A percentile compares a stretch with the other conserved stretches of the same genome.
Conservation (phyloP, 78 protist species). For the Guillardia theta region DNA sequence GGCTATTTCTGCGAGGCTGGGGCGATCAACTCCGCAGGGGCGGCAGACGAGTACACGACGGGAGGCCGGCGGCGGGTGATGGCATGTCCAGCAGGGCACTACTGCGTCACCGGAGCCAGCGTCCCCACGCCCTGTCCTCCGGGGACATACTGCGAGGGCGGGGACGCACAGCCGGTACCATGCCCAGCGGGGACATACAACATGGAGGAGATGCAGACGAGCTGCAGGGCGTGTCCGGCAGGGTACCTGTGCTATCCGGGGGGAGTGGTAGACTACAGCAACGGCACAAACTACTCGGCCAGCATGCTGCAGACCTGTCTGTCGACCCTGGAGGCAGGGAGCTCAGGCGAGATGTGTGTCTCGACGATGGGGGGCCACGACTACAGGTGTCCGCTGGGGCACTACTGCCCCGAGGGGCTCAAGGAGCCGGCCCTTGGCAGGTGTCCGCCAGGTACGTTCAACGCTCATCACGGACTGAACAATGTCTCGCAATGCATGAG, state of each 20-base stretch:
- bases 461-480: not conserved
- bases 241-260: not conserved
- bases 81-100: not conserved
- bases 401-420: not conserved
- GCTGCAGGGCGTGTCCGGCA: not conserved
- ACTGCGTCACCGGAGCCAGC: slow-evolving; percentile 56
- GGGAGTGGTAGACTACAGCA: not conserved
- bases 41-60: not conserved
- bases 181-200: not conserved
- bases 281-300: not conserved
- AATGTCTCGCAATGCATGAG: not conserved
- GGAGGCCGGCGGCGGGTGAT: not conserved
- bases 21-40: not conserved
- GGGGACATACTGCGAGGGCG: not conserved
- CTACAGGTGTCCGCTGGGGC: slow-evolving; percentile 61
- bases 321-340: not conserved
- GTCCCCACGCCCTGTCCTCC: not conserved
- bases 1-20: slow-evolving; percentile 58
- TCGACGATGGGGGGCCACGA: not conserved
- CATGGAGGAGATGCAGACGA: not conserved
- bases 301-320: not conserved
- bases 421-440: not conserved
- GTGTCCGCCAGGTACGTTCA: not conserved
- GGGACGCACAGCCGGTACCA: not conserved
- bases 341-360: too few species aligned